These are phyloP conservation scores for Diaporthe sp. DNA, from an alignment of 2,329 filamentous ascomycete genomes.

Conservation along the genomic window DNA sequence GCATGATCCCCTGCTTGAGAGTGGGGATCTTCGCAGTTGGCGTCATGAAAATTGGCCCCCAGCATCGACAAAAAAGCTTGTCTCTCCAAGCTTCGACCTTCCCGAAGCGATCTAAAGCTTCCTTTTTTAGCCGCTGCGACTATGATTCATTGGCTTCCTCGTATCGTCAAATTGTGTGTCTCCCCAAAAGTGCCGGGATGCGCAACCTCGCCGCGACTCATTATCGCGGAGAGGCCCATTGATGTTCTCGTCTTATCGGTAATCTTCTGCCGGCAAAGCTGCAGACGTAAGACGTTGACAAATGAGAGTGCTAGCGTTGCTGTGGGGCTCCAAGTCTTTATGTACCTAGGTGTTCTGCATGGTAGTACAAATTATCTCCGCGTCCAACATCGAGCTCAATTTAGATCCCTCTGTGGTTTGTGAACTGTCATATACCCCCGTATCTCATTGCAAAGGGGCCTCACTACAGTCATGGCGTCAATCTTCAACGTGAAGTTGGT, in stretches of 20 bases:
- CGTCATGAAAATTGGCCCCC: neutral
- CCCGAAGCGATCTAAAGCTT: neutral
- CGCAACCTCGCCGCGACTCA: no score
- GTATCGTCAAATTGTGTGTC: neutral
- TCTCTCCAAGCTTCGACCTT: neutral
- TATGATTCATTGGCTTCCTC: neutral
- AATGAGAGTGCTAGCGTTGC: neutral
- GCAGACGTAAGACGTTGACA: conserved; percentile 13
- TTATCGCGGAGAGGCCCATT: neutral
- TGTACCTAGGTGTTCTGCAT: neutral
- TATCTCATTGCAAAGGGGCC: neutral
- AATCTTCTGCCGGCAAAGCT: neutral
- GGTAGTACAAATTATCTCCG: neutral
- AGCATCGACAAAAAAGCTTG: conserved; percentile 13
- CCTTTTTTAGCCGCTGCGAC: neutral
- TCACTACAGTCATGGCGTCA: neutral
- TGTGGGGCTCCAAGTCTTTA: neutral
- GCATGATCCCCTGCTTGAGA: neutral
- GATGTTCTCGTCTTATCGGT: conserved; percentile 18
- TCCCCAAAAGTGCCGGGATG: neutral
- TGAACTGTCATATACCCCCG: no score
- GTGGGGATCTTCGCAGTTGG: neutral
- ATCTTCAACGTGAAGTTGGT: neutral
- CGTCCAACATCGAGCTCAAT: no score
- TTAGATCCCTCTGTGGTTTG: neutral